A percentile compares a stretch with the other conserved stretches of the same genome.
These are phyloP conservation scores for Ogataea thermomethanolica DNA, from an alignment of 805 yeast genomes.

Conservation along the genomic window DNA sequence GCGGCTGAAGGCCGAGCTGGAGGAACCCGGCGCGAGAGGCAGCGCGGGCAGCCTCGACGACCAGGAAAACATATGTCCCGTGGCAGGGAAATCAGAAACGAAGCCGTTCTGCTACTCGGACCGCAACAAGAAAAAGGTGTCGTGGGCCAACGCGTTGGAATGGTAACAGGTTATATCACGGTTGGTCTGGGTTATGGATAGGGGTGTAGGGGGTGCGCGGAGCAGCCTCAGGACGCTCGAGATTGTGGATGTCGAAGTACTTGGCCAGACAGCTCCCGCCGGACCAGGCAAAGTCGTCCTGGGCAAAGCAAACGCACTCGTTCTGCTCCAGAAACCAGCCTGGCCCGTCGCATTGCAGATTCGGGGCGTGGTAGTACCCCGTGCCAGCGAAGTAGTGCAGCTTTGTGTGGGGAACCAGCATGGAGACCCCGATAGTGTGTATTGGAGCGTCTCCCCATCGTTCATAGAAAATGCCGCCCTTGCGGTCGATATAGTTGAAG, in stretches of 20 bases:
- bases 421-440: constrained; percentile 32
- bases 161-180: constrained; percentile 22
- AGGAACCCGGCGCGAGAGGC: not conserved
- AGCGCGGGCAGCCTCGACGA: constrained; percentile 12
- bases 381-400: constrained; percentile 43
- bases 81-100: constrained; percentile 3
- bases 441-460: constrained; percentile 54
- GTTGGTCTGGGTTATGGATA: constrained; percentile 19
- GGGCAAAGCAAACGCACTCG: constrained; percentile 49
- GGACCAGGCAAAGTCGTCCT: constrained; percentile 49
- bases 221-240: constrained; percentile 28
- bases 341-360: constrained; percentile 58
- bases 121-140: constrained; percentile 21
- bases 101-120: constrained; percentile 4
- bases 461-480: constrained; percentile 66
- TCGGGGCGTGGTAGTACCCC: constrained; percentile 55
- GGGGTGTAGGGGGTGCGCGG: constrained; percentile 25
- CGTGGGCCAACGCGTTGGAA: constrained; percentile 32
- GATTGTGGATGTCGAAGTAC: constrained; percentile 35
- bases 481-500: constrained; percentile 53
- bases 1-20: constrained; percentile 5
- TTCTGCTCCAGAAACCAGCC: constrained; percentile 41
- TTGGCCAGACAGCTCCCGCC: constrained; percentile 47
- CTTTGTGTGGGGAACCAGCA: constrained; percentile 27
- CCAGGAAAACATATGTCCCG: constrained; percentile 25